Percentiles rank a stretch among this genome's conserved stretches.
Conservation (phyloP, 495 filamentous ascomycete species). For the Neurospora sp. region DNA sequence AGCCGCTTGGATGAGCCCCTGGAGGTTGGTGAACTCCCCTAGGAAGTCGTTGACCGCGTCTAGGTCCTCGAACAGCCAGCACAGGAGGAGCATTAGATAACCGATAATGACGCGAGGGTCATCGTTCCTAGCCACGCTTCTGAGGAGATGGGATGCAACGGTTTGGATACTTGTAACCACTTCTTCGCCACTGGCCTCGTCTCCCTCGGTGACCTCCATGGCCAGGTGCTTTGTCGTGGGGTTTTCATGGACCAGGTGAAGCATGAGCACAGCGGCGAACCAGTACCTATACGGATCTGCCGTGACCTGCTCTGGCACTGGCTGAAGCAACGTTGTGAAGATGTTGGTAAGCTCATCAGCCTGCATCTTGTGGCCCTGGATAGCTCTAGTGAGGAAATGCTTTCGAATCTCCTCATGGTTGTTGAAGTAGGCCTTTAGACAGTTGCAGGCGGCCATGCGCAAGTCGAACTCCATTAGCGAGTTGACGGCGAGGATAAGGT, state of each 20-base stretch:
- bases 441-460: conserved; percentile 76
- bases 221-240: conserved; percentile 67
- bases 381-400: conserved; percentile 81
- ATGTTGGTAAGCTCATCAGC: conserved; percentile 85
- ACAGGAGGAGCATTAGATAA: conserved; percentile 85
- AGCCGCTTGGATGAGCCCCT: conserved; percentile 62
- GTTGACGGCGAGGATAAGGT: conserved; percentile 63
- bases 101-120: conserved; percentile 77
- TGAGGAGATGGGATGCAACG: conserved; percentile 69
- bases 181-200: conserved; percentile 85
- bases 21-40: conserved; percentile 85
- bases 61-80: conserved; percentile 88
- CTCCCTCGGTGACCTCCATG: conserved; percentile 77
- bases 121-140: conserved; percentile 55
- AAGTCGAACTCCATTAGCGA: conserved; percentile 62
- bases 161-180: conserved; percentile 90
- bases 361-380: conserved; percentile 72
- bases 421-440: conserved; percentile 84
- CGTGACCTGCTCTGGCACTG: conserved; percentile 45
- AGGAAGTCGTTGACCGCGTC: conserved; percentile 90
- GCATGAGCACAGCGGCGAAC: conserved; percentile 84
- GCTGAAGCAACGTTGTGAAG: conserved; percentile 65
- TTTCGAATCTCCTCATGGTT: conserved; percentile 66
- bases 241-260: conserved; percentile 82
- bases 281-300: conserved; percentile 81